These are phyloP conservation scores for Cladosporium sp. DNA, from an alignment of 2,329 filamentous ascomycete genomes.

Conservation along the genomic window DNA sequence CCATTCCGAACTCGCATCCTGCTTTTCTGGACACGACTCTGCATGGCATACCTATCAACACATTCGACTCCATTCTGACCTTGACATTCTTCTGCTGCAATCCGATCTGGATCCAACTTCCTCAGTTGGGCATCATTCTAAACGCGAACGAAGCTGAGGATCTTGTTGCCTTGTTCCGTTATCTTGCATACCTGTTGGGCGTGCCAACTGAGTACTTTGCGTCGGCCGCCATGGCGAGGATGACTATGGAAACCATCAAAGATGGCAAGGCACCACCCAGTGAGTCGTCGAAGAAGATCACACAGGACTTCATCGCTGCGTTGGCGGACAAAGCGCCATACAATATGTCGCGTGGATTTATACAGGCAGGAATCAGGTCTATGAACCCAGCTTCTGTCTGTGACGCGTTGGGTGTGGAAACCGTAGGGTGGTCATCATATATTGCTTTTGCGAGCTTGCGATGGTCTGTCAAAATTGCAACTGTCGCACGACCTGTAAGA, in stretches of 20 bases:
- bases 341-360: not conserved
- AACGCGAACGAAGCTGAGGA: not conserved
- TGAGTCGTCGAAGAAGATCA: not conserved
- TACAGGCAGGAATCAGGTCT: not conserved
- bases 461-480: not conserved
- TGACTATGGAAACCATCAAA: not conserved
- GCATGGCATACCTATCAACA: slow-evolving; percentile 5
- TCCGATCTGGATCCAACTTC: slow-evolving; percentile 5
- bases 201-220: not conserved
- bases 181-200: not conserved
- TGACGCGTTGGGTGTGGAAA: not conserved
- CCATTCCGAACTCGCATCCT: not conserved
- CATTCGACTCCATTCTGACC: not conserved
- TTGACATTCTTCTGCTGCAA: slow-evolving; percentile 5
- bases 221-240: not conserved
- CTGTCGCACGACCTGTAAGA: not conserved
- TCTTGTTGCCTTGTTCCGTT: not conserved
- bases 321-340: not conserved
- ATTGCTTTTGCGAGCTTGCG: not conserved
- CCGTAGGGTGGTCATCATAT: not conserved
- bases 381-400: not conserved
- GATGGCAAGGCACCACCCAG: not conserved
- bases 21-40: not conserved
- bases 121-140: not conserved
- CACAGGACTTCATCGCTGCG: not conserved